These are phyloP conservation scores for Emergomyces pasteurianus DNA, from an alignment of 2,329 filamentous ascomycete genomes.

Conservation along the genomic window DNA sequence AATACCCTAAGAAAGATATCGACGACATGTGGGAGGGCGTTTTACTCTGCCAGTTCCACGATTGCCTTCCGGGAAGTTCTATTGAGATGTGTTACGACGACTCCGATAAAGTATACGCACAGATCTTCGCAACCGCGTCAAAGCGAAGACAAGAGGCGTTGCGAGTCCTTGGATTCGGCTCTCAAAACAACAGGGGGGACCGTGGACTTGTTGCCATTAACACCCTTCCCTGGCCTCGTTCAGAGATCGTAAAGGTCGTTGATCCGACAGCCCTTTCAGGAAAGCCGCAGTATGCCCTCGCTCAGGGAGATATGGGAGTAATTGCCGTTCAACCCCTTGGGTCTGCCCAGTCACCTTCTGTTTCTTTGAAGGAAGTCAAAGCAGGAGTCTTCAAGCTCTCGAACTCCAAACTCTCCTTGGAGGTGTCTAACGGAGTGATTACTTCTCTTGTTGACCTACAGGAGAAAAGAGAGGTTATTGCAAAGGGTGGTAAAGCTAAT, in stretches of 20 bases:
- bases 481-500: slow-evolving; percentile 63
- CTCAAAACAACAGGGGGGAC: slow-evolving; percentile 30
- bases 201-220: slow-evolving; percentile 57
- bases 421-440: slow-evolving; percentile 63
- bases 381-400: slow-evolving; percentile 62
- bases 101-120: slow-evolving; percentile 75
- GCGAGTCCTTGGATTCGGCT: slow-evolving; percentile 51
- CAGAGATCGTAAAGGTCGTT: slow-evolving; percentile 57
- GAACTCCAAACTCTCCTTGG: slow-evolving; percentile 64
- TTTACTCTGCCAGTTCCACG: slow-evolving; percentile 91
- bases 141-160: slow-evolving; percentile 60
- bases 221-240: slow-evolving; percentile 74
- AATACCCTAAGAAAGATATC: slow-evolving; percentile 87
- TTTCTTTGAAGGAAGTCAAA: slow-evolving; percentile 39
- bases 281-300: slow-evolving; percentile 29
- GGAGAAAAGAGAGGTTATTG: slow-evolving; percentile 64
- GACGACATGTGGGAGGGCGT: slow-evolving; percentile 93
- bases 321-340: slow-evolving; percentile 23
- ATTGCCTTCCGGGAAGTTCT: slow-evolving; percentile 85
- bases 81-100: slow-evolving; percentile 99
- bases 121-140: slow-evolving; percentile 67
- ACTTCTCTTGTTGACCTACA: slow-evolving; percentile 70
- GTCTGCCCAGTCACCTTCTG: slow-evolving; percentile 18
- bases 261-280: slow-evolving; percentile 17
- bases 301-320: slow-evolving; percentile 37